phyloP scores from a whole-genome alignment of 306 rosid species.

The Quercus agrifolia region DNA sequence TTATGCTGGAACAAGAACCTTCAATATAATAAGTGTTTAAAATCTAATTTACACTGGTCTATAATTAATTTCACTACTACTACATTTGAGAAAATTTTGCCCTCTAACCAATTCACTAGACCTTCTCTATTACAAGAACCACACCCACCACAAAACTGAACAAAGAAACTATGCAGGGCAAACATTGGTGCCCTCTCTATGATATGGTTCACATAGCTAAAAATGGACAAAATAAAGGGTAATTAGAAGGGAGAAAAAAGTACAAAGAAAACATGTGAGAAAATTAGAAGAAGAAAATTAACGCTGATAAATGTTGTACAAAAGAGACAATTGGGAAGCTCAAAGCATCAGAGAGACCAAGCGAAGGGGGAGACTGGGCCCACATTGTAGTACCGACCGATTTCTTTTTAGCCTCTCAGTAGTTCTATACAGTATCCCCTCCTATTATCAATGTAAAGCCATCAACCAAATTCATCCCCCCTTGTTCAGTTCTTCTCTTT shows the following conservation, averaged over 20 bases:
- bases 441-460: slow-evolving; percentile 35
- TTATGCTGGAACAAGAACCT: not conserved
- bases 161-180: slow-evolving; percentile 34
- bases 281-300: slow-evolving; percentile 39
- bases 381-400: slow-evolving; percentile 33
- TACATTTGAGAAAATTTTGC: slow-evolving; percentile 38
- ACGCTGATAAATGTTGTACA: slow-evolving; percentile 52
- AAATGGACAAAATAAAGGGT: slow-evolving; percentile 7
- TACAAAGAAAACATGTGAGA: slow-evolving; percentile 20
- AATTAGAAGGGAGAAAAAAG: not conserved
- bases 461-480: slow-evolving; percentile 33
- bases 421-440: slow-evolving; percentile 59
- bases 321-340: slow-evolving; percentile 45
- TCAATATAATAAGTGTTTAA: not conserved
- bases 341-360: slow-evolving; percentile 37
- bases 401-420: slow-evolving; percentile 31
- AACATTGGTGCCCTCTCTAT: slow-evolving; percentile 37
- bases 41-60: slow-evolving; percentile 41
- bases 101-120: slow-evolving; percentile 24
- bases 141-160: slow-evolving; percentile 25
- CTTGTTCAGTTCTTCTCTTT: slow-evolving; percentile 25
- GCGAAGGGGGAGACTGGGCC: slow-evolving; percentile 27
- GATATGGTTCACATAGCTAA: slow-evolving; percentile 30
- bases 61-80: slow-evolving; percentile 18
- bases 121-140: slow-evolving; percentile 20